Base-by-base conservation (phyloP, 2,329 filamentous ascomycete genomes). In the Colletotrichum cordylinicola region DNA sequence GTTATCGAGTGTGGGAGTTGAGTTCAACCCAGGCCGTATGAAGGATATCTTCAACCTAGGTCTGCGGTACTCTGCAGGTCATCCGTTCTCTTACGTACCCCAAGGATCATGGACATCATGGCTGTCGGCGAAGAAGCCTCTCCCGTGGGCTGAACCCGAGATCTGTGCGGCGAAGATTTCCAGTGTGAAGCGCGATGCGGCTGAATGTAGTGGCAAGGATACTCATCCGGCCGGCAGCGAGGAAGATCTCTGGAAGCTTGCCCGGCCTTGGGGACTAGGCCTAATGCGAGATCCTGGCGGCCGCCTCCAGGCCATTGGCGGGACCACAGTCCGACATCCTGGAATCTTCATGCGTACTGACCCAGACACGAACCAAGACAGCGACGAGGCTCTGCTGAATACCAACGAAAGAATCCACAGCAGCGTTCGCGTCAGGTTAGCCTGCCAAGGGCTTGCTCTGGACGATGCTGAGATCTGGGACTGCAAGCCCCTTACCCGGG, bases 391-490 rank as follows among this genome's bases (percentile, higher is more conserved):
- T 76, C 85, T 91, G 33, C 78, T 86, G 67, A 85, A 88, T 73
- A 91, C 90, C 27, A 89, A 90, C 78, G 89, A 91, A 80, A 85
- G 86, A 18, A 86, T 91, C 43, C 90, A 91, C 79, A 87, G 86
- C 77, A 89, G 88, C 4, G 90, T 90, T 2, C 86, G 90, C 3
- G 85, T 90, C 24, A 85, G 89, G 8, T 84, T 91, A 18, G 87
- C 87, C 3, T 88, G 87, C 77, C 81, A 86, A 68, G 90, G 89
- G 2, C 84, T 89, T 4, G 88, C 86, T 1, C 82, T 88, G 56
- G 85, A 91, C 77, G 89, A 91, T 79, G 80, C 82, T 27, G 82
- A 80, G 2, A 73, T 84, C 18, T 91, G 89, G 88, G 81, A 82
- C 24, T 89, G 87, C 33, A 80, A 84, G 1, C 85, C 90, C 0